phyloP scores from a whole-genome alignment of 163 green algal species.

The Scenedesmus sp. region DNA sequence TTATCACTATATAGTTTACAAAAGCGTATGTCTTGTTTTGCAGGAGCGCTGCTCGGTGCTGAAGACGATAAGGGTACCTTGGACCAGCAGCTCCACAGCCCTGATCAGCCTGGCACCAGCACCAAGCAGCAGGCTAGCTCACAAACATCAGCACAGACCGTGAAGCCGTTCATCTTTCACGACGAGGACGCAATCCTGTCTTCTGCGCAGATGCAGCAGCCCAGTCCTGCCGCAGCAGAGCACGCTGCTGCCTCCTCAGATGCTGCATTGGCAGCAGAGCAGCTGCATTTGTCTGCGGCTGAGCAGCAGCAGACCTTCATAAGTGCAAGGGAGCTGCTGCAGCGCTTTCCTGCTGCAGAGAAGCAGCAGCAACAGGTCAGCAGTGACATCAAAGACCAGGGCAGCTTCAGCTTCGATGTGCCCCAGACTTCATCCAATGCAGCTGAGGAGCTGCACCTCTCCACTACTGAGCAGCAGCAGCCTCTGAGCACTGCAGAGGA shows the following conservation, averaged over 20 bases:
- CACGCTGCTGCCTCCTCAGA: background rate
- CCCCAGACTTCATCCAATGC: background rate
- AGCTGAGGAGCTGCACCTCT: background rate
- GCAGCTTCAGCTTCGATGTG: too few species aligned
- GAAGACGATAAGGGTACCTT: background rate
- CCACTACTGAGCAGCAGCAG: too few species aligned
- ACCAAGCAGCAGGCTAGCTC: background rate
- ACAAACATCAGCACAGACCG: background rate
- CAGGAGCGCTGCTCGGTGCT: background rate
- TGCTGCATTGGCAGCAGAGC: background rate
- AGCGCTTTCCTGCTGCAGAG: background rate
- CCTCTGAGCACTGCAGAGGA: background rate
- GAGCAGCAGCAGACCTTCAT: background rate
- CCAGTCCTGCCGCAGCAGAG: background rate
- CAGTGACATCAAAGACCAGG: too few species aligned
- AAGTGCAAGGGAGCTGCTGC: background rate
- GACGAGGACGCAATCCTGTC: background rate
- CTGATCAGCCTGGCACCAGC: background rate
- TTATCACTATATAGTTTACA: background rate
- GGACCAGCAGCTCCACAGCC: background rate
- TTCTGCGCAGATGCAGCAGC: background rate
- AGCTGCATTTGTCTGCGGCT: background rate
- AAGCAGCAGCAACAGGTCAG: background rate
- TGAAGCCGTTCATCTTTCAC: background rate
- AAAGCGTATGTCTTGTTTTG: background rate